A percentile compares a stretch with the other conserved stretches of the same genome.
Evolutionary conservation across 805 yeast species (phyloP).

Genomic region (Zygosaccharomyces bisporus): DNA sequence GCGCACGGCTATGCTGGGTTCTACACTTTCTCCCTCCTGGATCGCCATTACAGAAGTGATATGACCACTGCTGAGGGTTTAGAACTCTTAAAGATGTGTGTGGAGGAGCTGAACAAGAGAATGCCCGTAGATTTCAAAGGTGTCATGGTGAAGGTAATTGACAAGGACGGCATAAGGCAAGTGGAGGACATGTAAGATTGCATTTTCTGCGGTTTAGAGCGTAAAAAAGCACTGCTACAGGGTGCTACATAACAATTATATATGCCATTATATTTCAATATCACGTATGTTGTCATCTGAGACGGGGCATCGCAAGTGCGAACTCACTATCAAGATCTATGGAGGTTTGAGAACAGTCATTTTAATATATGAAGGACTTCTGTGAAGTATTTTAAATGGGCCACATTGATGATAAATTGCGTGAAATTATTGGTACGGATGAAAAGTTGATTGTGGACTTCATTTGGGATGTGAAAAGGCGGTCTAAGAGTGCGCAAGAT

Average conservation of each 20-base stretch:
- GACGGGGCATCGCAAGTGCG: constrained; percentile 2
- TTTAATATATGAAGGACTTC: neutral
- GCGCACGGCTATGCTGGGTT: constrained; percentile 99
- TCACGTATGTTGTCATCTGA: constrained; percentile 1
- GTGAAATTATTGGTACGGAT: constrained; percentile 34
- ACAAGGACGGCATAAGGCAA: constrained; percentile 53
- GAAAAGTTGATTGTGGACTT: constrained; percentile 48
- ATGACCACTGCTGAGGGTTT: constrained; percentile 77
- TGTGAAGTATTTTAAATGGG: constrained; percentile 7
- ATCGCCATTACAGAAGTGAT: constrained; percentile 80
- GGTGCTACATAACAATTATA: neutral
- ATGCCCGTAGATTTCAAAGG: constrained; percentile 86
- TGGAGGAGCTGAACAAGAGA: constrained; percentile 74
- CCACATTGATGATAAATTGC: constrained; percentile 16
- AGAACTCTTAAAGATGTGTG: constrained; percentile 64
- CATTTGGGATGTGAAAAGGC: constrained; percentile 39
- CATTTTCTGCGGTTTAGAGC: neutral
- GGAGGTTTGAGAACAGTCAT: no score
- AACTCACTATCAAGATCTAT: neutral
- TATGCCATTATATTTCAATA: constrained; percentile 2
- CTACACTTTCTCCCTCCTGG: constrained; percentile 84
- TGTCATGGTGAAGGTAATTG: constrained; percentile 61
- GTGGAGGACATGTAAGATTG: constrained; percentile 31
- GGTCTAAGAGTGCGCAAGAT: constrained; percentile 32
- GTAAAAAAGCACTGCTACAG: neutral